Conservation (phyloP, 2,329 filamentous ascomycete genomes). For the Byssothecium circinans region DNA sequence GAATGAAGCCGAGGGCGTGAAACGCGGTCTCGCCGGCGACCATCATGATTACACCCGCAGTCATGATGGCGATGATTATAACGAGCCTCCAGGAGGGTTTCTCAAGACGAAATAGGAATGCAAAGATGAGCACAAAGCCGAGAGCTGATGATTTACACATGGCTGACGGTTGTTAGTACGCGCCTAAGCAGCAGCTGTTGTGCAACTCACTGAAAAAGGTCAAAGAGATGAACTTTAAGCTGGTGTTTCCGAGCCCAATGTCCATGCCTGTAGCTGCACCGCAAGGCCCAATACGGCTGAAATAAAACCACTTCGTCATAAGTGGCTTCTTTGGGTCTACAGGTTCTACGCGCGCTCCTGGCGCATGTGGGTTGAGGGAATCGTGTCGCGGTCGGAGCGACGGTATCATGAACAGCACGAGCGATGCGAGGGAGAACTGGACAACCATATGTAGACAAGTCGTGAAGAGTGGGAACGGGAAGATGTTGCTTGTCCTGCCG, state of each 20-base stretch:
- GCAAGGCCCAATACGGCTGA: constrained; percentile 88
- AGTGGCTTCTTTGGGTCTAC: constrained; percentile 56
- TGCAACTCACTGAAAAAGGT: constrained; percentile 76
- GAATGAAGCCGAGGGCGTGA: constrained; percentile 79
- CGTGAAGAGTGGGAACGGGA: constrained; percentile 92
- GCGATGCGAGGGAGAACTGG: constrained; percentile 77
- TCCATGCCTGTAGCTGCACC: constrained; percentile 91
- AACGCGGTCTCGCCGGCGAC: constrained; percentile 94
- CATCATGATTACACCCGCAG: constrained; percentile 93
- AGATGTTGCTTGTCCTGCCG: constrained; percentile 59
- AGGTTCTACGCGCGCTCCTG: constrained; percentile 32
- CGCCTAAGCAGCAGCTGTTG: not conserved
- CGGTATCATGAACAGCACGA: constrained; percentile 81
- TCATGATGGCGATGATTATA: constrained; percentile 89
- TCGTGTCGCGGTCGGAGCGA: constrained; percentile 70
- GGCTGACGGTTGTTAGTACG: constrained; percentile 46
- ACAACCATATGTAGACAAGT: constrained; percentile 93
- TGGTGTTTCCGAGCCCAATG: constrained; percentile 94
- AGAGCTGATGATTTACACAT: constrained; percentile 99
- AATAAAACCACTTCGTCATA: constrained; percentile 88
- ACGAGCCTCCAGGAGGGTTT: constrained; percentile 83
- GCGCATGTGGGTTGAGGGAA: constrained; percentile 38
- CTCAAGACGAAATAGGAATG: constrained; percentile 91
- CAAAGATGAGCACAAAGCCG: constrained; percentile 92
- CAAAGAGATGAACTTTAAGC: constrained; percentile 90